Evolutionary conservation across 306 rosid genomes (phyloP), one percentile per base, ranked within the genome.

Genomic region (Pyrus pyrifolia): DNA sequence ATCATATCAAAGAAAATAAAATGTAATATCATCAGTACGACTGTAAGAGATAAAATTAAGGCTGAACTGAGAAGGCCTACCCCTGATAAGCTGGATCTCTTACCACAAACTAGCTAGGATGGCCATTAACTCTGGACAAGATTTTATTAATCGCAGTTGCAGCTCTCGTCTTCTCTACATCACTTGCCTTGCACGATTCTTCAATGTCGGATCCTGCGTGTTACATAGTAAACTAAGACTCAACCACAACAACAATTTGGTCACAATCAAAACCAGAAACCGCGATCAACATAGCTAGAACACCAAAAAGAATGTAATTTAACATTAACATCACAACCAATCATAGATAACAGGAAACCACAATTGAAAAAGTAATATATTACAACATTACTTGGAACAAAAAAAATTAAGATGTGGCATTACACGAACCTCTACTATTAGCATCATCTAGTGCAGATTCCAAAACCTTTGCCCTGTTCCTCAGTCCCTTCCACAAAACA

Each of bases 131-230:
- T 87, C 85, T 84, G 67, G 97, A 92, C 78, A 91, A 89, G 55
- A 95, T 81, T 76, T 68, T 86, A 76, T 84, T 81, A 81, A 86
- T 85, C 72, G 96, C 91, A 60, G 71, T 84, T 72, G 57, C 78
- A 60, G 90, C 93, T 27, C 88, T 87, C 78, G 71, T 81, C 91
- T 87, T 95, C 81, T 90, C 96, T 17, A 64, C 76, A 29, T 88
- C 92, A 86, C 91, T 89, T 53, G 97, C 96, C 82, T 90, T 93
- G 18, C 96, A 89, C 5, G 90, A 79, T 58, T 86, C 95, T 78
- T 90, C 96, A 79, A 83, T 81, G 55, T 85, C 90, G 72, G 80
- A 51, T 72, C 85, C 97, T 86, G 83, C 67, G 77, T 33, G 42
- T 59, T 45, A 70, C 25, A 83, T 11, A 75, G 73, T 76, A 55